Conservation (phyloP, 2,329 filamentous ascomycete genomes). For the Coniochaeta sp. region DNA sequence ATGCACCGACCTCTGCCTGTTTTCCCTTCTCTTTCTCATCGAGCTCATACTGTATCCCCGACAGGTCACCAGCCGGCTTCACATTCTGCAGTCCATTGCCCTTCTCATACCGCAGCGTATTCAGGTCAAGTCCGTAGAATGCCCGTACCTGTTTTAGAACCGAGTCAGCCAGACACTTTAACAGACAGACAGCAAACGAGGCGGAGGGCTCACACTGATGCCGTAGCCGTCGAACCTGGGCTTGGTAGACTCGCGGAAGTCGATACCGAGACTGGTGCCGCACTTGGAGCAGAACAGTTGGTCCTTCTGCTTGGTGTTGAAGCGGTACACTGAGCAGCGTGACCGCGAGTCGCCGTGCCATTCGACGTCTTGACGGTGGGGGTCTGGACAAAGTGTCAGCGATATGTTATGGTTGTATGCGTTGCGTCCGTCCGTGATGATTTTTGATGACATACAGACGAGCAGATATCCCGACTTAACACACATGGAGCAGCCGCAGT, state of each 20-base stretch:
- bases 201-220: slow-evolving; percentile 29
- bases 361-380: slow-evolving; percentile 26
- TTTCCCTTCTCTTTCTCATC: slow-evolving; percentile 7
- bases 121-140: slow-evolving; percentile 32
- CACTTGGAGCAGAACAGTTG: slow-evolving; percentile 42
- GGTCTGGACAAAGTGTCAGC: slow-evolving; percentile 21
- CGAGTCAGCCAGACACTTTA: not conserved
- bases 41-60: slow-evolving; percentile 21
- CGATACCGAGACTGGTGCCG: slow-evolving; percentile 37
- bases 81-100: slow-evolving; percentile 27
- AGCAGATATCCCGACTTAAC: slow-evolving; percentile 42
- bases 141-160: slow-evolving; percentile 25
- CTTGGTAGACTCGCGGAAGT: slow-evolving; percentile 25
- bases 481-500: slow-evolving; percentile 49
- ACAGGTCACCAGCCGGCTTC: slow-evolving; percentile 26
- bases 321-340: slow-evolving; percentile 28
- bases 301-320: slow-evolving; percentile 39
- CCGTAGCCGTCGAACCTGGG: slow-evolving; percentile 26
- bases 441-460: slow-evolving; percentile 27
- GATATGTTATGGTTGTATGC: not conserved
- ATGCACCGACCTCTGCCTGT: not conserved
- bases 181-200: no score
- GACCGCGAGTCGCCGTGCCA: slow-evolving; percentile 33
- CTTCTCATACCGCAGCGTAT: slow-evolving; percentile 25
- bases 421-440: not conserved